phyloP scores from a whole-genome alignment of 208 protist species.

The Acanthamoeba divionensis region DNA sequence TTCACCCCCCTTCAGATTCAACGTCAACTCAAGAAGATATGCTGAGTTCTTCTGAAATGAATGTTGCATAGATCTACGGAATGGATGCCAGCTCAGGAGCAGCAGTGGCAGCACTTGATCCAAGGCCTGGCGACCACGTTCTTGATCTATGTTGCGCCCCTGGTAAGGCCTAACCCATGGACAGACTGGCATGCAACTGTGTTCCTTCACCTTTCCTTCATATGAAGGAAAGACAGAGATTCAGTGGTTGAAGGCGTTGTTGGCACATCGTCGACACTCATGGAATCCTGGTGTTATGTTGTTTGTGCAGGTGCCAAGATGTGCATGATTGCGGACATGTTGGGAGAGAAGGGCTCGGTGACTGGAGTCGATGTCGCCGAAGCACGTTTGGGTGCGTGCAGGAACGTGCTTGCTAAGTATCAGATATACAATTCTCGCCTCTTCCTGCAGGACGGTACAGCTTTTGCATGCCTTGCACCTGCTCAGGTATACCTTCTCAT shows the following conservation, averaged over 20 bases:
- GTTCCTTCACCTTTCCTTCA: neutral
- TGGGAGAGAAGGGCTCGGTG: slow-evolving; percentile 52
- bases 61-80: slow-evolving; percentile 66
- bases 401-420: slow-evolving; percentile 69
- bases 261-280: too few relatives aligned
- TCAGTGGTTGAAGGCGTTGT: too few relatives aligned
- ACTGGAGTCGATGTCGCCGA: slow-evolving; percentile 64
- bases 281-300: too few relatives aligned
- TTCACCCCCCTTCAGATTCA: neutral
- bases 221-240: too few relatives aligned
- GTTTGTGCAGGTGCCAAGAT: slow-evolving; percentile 37
- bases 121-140: slow-evolving; percentile 60
- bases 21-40: neutral
- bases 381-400: slow-evolving; percentile 48
- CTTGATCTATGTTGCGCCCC: slow-evolving; percentile 75
- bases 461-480: slow-evolving; percentile 48
- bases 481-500: slow-evolving; percentile 8
- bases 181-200: neutral
- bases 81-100: slow-evolving; percentile 67
- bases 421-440: slow-evolving; percentile 61
- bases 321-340: slow-evolving; percentile 59
- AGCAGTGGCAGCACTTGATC: slow-evolving; percentile 60
- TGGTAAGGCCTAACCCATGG: slow-evolving; percentile 7
- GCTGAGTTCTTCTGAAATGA: neutral
- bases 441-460: slow-evolving; percentile 62